Base-by-base conservation (phyloP, 2,329 filamentous ascomycete genomes). In the Curvularia spicifera region DNA sequence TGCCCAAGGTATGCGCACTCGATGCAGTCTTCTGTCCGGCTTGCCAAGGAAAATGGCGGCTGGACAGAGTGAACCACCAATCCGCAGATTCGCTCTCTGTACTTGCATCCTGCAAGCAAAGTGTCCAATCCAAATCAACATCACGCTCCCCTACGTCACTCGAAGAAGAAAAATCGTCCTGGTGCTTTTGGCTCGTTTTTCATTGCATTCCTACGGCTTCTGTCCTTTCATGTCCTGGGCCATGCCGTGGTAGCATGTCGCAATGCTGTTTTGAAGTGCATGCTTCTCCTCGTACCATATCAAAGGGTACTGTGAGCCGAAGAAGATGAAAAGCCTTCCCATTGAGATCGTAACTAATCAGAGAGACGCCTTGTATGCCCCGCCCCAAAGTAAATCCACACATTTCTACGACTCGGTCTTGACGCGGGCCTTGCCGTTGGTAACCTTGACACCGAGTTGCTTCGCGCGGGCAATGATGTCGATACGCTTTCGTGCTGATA, bases 361-460 rank as follows among this genome's bases (percentile, higher is more conserved):
- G 63, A 72, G 71, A 74, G 71, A 76, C 73, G 73, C 73, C 73
- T 66, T 73, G 67, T 72, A 74, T 74, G 71, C 71, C 72, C 69
- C 65, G 57, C 65, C 67, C 67, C 48, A 60, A 68, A 71, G 66
- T 67, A 67, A 69, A 70, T 59, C 61, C 58, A 56, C 68, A 57
- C 61, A 58, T 56, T 58, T 74, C 69, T 85, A 89, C 75, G 85
- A 85, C 89, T 99, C 95, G 75, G 93, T 97, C 76, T 94, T 97
- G 82, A 99, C 90, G 88, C 94, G 96, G 79, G 93, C 95, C 91
- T 97, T 97, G 84, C 91, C 83, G 88, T 99, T 99, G 80, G 95
- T 99, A 82, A 99, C 94, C 91, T 99, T 99, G 81, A 99, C 95
- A 79, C 93, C 92, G 79, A 99, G 85, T 84, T 96, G 90, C 91